Evolutionary conservation across 1,284 basidiomycete species (phyloP), one percentile per base, ranked within the genome.

Genomic region (Volvariella volvacea): DNA sequence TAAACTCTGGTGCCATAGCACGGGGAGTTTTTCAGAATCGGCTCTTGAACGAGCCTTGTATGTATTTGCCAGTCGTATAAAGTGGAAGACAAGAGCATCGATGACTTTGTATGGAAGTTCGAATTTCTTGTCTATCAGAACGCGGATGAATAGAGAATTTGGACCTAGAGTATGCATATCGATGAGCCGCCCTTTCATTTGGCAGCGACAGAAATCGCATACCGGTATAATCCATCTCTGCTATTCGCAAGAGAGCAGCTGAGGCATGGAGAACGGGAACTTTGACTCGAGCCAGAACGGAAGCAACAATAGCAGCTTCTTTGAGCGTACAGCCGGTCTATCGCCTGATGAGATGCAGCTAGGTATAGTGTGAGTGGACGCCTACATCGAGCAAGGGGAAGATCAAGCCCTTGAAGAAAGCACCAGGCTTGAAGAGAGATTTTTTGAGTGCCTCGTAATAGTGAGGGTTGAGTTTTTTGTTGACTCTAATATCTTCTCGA

Each of bases 41-140:
- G 76, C 80, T 31, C 76, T 70, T 21, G 66, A 70, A 49, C 73
- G 74, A 22, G 81, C 80, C 61, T 87, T 88, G 62, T 90, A 87
- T n/a, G 85, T 85, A 62, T 93, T 92, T 4, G 90, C 90, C 45
- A 98, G 83, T 30, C 92, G 84, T 56, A 99, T 89, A 62, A 94
- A 99, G 69, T 99, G 96, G 74, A 96, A 97, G 12, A 99, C 93
- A 45, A 99, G 79, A 2, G 91, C 88, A 59, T 99, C 96, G 46
- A 99, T 83, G 19, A 97, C 95, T 70, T 99, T 97, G 75, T 95
- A 99, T 0, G 96, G 96, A 30, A 99, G 70, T 44, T 96, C 92
- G 61, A 96, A 92, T 65, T 99, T 99, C 67, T 99, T 99, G 71
- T 99, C 96, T 42, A 99, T 73, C 16, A 99, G 73, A 10, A 99